These are phyloP conservation scores for Salvia hispanica DNA, from an alignment of 257 asterid species.

Conservation along the genomic window DNA sequence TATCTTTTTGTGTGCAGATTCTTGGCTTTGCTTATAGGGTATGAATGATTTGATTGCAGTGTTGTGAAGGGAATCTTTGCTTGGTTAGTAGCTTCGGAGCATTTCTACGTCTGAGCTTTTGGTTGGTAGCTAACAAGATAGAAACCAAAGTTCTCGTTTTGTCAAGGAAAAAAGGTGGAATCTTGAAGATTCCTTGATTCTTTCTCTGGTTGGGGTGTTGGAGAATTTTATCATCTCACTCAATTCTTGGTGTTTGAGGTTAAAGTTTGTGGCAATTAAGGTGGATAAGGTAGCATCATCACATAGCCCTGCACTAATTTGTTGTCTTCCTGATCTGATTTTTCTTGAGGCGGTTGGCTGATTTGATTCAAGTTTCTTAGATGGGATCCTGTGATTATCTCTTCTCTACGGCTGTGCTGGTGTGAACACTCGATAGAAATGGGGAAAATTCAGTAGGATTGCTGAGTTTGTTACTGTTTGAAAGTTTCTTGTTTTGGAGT, in stretches of 20 bases:
- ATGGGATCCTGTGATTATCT: constrained; percentile 26
- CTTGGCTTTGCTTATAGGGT: constrained; percentile 30
- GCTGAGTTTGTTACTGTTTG: constrained; percentile 32
- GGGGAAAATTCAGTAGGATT: constrained; percentile 17
- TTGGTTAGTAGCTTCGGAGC: constrained; percentile 43
- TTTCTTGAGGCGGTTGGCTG: constrained; percentile 28
- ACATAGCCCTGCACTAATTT: background rate
- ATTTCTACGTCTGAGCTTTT: constrained; percentile 42
- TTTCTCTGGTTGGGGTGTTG: constrained; percentile 31
- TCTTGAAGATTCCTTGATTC: constrained; percentile 42
- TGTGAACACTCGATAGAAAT: constrained; percentile 21
- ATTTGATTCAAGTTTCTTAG: constrained; percentile 21
- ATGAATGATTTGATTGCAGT: constrained; percentile 42
- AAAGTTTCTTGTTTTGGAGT: constrained; percentile 36
- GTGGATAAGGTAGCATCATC: constrained; percentile 51
- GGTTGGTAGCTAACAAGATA: constrained; percentile 52
- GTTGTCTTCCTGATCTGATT: constrained; percentile 3
- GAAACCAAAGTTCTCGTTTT: constrained; percentile 40
- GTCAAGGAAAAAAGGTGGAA: constrained; percentile 29
- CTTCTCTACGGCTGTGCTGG: constrained; percentile 26
- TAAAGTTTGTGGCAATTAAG: constrained; percentile 39
- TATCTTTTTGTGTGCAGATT: constrained; percentile 36
- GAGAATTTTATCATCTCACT: constrained; percentile 39
- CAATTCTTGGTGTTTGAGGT: constrained; percentile 44
- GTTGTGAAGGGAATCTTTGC: constrained; percentile 45